phyloP scores from a whole-genome alignment of 495 filamentous ascomycete species.

The Daldinia concentrica region DNA sequence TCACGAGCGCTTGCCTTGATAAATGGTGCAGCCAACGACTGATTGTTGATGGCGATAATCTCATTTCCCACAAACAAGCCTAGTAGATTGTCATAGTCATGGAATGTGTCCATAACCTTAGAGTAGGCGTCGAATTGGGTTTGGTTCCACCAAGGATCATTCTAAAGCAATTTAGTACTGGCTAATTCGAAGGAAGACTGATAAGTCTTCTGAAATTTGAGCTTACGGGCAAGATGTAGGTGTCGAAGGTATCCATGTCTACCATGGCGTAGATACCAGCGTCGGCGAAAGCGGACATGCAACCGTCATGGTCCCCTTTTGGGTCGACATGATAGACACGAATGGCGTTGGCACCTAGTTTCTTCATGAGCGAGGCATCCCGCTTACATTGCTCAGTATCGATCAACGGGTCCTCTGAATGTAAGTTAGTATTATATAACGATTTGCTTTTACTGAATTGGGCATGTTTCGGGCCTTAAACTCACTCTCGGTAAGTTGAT shows the following conservation, averaged over 20 bases:
- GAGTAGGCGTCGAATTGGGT: conserved; percentile 72
- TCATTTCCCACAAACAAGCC: conserved; percentile 91
- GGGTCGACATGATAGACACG: conserved; percentile 90
- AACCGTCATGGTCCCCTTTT: conserved; percentile 71
- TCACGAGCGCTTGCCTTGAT: conserved; percentile 84
- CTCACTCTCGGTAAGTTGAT: conserved; percentile 61
- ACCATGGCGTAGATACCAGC: conserved; percentile 83
- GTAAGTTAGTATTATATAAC: conserved; percentile 12
- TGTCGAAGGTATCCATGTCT: conserved; percentile 85
- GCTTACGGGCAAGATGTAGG: conserved; percentile 76
- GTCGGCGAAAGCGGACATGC: conserved; percentile 73
- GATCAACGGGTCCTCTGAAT: conserved; percentile 73
- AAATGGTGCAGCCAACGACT: conserved; percentile 77
- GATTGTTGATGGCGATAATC: conserved; percentile 69
- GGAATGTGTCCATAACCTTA: conserved; percentile 80
- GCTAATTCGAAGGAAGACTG: not conserved
- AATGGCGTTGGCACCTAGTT: conserved; percentile 83
- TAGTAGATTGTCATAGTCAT: conserved; percentile 78
- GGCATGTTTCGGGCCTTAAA: not conserved
- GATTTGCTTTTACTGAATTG: not conserved
- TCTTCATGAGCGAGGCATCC: conserved; percentile 81
- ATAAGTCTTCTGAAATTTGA: conserved; percentile 42
- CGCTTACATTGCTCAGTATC: conserved; percentile 79
- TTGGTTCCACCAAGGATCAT: conserved; percentile 71
- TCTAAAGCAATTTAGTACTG: conserved; percentile 47